A percentile compares a stretch with the other conserved stretches of the same genome.
Evolutionary conservation across 257 asterid species (phyloP).

Genomic region (Lycium ferocissimum): DNA sequence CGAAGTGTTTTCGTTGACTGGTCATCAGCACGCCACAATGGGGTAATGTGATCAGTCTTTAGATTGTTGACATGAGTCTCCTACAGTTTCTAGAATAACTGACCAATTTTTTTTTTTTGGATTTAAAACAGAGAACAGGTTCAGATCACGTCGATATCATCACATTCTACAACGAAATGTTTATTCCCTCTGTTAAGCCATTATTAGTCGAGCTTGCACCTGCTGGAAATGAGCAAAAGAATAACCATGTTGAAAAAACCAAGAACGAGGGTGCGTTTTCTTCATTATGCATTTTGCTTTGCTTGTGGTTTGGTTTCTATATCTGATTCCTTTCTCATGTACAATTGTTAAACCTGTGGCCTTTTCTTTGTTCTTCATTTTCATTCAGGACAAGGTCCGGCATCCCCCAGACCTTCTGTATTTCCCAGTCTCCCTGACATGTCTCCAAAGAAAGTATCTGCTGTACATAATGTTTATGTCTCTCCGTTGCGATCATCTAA

Average conservation of each 20-base stretch:
- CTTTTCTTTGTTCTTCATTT: conserved; percentile 5
- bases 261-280: conserved; percentile 66
- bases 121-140: conserved; percentile 73
- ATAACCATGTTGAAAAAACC: conserved; percentile 54
- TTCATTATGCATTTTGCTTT: conserved; percentile 19
- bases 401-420: conserved; percentile 81
- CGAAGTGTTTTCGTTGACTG: conserved; percentile 56
- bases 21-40: conserved; percentile 44
- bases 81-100: conserved; percentile 24
- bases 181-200: conserved; percentile 88
- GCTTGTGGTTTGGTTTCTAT: conserved; percentile 20
- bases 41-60: conserved; percentile 49
- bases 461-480: conserved; percentile 87
- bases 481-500: conserved; percentile 92
- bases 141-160: conserved; percentile 91
- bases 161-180: conserved; percentile 88
- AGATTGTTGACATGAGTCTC: conserved; percentile 25
- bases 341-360: neutral
- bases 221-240: conserved; percentile 59
- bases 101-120: conserved; percentile 30
- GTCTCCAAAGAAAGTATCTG: conserved; percentile 99
- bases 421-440: conserved; percentile 98
- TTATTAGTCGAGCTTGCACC: conserved; percentile 91
- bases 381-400: conserved; percentile 67
- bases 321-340: neutral